These are phyloP conservation scores for Periglandula ipomoeae DNA, from an alignment of 2,329 filamentous ascomycete species.

Conservation along the genomic window DNA sequence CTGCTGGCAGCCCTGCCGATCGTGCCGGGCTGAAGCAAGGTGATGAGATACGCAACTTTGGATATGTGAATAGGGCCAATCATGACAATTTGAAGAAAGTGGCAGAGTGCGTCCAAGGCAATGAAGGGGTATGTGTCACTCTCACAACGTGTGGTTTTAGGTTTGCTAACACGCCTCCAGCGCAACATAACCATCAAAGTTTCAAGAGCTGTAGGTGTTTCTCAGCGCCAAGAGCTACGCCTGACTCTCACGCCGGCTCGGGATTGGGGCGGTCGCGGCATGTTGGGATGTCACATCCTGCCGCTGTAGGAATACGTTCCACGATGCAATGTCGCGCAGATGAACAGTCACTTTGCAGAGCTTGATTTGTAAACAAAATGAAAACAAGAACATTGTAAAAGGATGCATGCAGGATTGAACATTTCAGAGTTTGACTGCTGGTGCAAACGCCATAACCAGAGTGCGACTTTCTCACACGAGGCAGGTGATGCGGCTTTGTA, in stretches of 20 bases:
- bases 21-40: constrained; percentile 70
- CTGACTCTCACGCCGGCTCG: constrained; percentile 66
- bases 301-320: constrained; percentile 44
- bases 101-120: constrained; percentile 81
- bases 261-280: constrained; percentile 83
- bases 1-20: constrained; percentile 69
- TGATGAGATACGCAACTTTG: constrained; percentile 78
- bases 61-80: constrained; percentile 72
- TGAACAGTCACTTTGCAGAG: background rate
- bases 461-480: too few species aligned
- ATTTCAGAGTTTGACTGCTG: background rate
- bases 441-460: background rate
- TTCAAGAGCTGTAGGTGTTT: constrained; percentile 36
- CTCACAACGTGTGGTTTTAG: background rate
- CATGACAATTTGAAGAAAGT: constrained; percentile 80
- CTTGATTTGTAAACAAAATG: background rate
- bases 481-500: background rate
- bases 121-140: constrained; percentile 65
- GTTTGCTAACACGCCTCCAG: constrained; percentile 34
- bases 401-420: background rate
- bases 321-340: background rate
- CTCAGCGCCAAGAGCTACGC: constrained; percentile 47
- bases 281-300: constrained; percentile 84
- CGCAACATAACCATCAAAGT: constrained; percentile 61
- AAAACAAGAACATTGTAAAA: too few species aligned